Evolutionary conservation across 2,329 filamentous ascomycete species (phyloP).

Genomic region (Cladobotryum mycophilum): DNA sequence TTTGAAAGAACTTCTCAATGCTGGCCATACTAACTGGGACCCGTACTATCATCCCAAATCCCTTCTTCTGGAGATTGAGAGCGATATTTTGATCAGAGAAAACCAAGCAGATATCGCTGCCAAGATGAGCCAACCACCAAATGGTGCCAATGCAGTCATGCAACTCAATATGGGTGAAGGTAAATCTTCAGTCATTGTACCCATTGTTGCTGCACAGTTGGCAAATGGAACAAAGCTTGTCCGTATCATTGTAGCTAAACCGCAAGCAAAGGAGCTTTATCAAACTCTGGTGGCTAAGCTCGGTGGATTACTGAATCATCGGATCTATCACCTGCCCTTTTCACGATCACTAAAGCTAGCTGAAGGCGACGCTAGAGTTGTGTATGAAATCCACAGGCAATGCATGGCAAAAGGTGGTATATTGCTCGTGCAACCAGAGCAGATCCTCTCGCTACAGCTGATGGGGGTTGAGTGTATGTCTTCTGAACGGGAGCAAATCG

Average conservation of each 20-base stretch:
- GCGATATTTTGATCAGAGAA: slow-evolving; percentile 52
- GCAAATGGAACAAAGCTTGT: slow-evolving; percentile 46
- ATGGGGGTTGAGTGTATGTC: slow-evolving; percentile 49
- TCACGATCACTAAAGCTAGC: slow-evolving; percentile 41
- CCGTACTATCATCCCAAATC: slow-evolving; percentile 49
- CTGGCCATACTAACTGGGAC: slow-evolving; percentile 52
- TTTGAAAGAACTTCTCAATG: slow-evolving; percentile 38
- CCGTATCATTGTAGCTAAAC: slow-evolving; percentile 54
- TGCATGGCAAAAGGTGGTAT: slow-evolving; percentile 49
- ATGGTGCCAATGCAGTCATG: slow-evolving; percentile 45
- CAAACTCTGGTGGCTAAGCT: slow-evolving; percentile 30
- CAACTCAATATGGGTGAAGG: slow-evolving; percentile 69
- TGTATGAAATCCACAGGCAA: slow-evolving; percentile 13
- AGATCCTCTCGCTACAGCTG: slow-evolving; percentile 57
- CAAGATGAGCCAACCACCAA: slow-evolving; percentile 44
- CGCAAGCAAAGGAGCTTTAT: slow-evolving; percentile 53
- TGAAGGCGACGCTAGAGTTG: slow-evolving; percentile 17
- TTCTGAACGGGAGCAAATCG: slow-evolving; percentile 19
- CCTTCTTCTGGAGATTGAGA: slow-evolving; percentile 60
- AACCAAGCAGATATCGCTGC: slow-evolving; percentile 53
- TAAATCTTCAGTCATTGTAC: slow-evolving; percentile 63
- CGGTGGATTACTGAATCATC: slow-evolving; percentile 48
- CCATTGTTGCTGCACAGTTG: slow-evolving; percentile 51
- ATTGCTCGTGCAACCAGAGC: slow-evolving; percentile 56
- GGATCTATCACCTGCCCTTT: slow-evolving; percentile 53